Evolutionary conservation across 2,329 filamentous ascomycete species (phyloP), one percentile per base, ranked within the genome.

Genomic region (Aspergillus pseudoviridinutans): DNA sequence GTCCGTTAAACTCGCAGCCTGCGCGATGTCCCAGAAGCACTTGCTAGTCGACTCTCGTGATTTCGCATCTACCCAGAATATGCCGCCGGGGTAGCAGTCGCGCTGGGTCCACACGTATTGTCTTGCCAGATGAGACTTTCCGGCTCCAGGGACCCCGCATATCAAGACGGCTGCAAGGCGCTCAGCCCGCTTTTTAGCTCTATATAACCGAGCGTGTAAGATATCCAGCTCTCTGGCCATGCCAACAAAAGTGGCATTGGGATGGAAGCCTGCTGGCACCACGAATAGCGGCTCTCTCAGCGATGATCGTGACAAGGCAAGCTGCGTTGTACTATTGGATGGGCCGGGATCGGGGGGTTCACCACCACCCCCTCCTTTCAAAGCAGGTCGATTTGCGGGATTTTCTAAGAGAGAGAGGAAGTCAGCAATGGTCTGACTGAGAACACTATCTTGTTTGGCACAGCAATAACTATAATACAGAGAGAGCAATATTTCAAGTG

Each of bases 1-100:
- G 42, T 80, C 79, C 24, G 76, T 77, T 24, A 85, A 67, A 0
- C 79, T 80, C 17, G 81, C 81, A 14, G 80, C 81, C 66, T 82
- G 82, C 1, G 84, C 86, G 60, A 90, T 87, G 51, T 86, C 82
- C 82, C 84, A 87, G 67, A 83, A 89, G 32, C 84, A 84, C 50
- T 84, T 82, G 53, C 82, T 81, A 35, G 85, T 77, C 51, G 87
- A 84, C 53, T 83, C 75, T 3, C 78, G 68, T 1, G 82, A 84
- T 61, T 85, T 87, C 8, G 85, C 84, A 51, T 85, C 81, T 17
- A 89, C 80, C 87, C 87, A 90, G 69, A 88, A 90, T 47, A 89
- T 79, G 1, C 87, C 87, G 1, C 86, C 86, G 0, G 83, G 81
- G 63, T 87, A 90, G 58, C 83, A 76, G 4, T 79, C 72, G 38